These are phyloP conservation scores for Trichosporon inkin DNA, from an alignment of 1,284 basidiomycete species.

Conservation along the genomic window DNA sequence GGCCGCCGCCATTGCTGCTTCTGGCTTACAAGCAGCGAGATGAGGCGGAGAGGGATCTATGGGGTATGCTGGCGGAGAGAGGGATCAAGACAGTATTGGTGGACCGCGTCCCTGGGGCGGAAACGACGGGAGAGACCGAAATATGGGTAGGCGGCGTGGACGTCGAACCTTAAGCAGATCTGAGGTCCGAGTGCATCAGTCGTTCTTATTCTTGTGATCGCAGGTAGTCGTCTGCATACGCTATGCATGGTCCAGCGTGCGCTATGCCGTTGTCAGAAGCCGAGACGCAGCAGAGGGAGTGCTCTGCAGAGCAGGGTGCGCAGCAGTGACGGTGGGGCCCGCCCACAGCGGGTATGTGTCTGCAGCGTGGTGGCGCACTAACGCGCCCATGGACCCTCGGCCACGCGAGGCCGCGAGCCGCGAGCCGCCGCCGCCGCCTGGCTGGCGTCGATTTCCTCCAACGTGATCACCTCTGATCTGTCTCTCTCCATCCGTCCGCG, in stretches of 20 bases:
- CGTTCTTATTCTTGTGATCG: too few relatives aligned
- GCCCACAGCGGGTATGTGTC: neutral
- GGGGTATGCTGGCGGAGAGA: slow-evolving; percentile 57
- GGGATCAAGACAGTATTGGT: slow-evolving; percentile 52
- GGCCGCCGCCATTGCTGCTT: slow-evolving; percentile 50
- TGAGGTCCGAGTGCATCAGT: neutral
- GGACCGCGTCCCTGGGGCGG: slow-evolving; percentile 57
- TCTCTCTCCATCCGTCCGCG: neutral
- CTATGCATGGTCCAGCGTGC: too few relatives aligned
- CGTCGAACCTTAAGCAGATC: neutral
- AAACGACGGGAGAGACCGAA: slow-evolving; percentile 56
- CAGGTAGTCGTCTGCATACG: too few relatives aligned
- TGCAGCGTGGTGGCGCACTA: too few relatives aligned
- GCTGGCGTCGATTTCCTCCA: slow-evolving; percentile 1
- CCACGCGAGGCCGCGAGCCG: slow-evolving; percentile 2
- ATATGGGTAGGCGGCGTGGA: slow-evolving; percentile 58
- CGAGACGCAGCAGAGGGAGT: too few relatives aligned
- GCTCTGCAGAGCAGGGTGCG: too few relatives aligned
- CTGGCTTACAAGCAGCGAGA: slow-evolving; percentile 82
- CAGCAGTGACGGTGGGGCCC: too few relatives aligned
- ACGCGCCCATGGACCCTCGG: neutral
- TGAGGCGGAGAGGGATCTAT: slow-evolving; percentile 64
- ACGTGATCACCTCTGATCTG: neutral
- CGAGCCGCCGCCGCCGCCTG: neutral
- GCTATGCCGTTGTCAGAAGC: too few relatives aligned